These are phyloP conservation scores for Rhododendron mucronatum DNA, from an alignment of 148 eudicot genomes.

Conservation along the genomic window DNA sequence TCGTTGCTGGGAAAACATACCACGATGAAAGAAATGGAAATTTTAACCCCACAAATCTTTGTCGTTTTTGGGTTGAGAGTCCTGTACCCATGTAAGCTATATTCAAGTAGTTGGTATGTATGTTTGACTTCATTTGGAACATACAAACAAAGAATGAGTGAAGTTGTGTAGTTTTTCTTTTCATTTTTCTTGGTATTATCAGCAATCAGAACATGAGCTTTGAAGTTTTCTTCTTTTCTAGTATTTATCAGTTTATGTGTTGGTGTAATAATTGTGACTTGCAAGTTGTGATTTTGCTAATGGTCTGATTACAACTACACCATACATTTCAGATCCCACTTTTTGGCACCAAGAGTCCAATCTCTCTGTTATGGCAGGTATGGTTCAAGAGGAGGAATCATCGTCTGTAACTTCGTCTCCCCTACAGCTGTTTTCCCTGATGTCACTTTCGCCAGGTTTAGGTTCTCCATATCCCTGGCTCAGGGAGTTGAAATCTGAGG, in stretches of 20 bases:
- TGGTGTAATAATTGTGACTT: background rate
- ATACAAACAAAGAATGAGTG: background rate
- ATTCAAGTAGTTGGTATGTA: background rate
- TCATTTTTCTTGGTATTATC: background rate
- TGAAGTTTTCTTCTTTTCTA: background rate
- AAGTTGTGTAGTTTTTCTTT: background rate
- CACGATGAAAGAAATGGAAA: background rate
- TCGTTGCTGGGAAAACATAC: background rate
- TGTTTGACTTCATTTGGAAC: background rate
- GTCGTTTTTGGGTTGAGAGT: background rate
- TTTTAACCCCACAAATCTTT: background rate
- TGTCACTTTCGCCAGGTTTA: slow-evolving; percentile 57
- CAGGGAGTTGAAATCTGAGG: slow-evolving; percentile 57
- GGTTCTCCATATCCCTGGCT: slow-evolving; percentile 60
- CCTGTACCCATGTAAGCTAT: background rate
- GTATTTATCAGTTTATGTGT: background rate
- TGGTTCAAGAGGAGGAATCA: slow-evolving; percentile 55
- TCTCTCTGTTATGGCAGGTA: slow-evolving; percentile 15
- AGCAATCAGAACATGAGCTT: background rate
- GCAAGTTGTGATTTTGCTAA: background rate
- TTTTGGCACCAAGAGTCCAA: background rate
- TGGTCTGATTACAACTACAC: background rate
- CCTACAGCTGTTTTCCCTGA: slow-evolving; percentile 47
- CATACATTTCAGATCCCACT: background rate
- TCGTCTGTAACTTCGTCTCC: slow-evolving; percentile 56